Percentiles rank a stretch among this genome's conserved stretches.
These are phyloP conservation scores for Podospora tetraspora DNA, from an alignment of 495 filamentous ascomycete genomes.

Conservation along the genomic window DNA sequence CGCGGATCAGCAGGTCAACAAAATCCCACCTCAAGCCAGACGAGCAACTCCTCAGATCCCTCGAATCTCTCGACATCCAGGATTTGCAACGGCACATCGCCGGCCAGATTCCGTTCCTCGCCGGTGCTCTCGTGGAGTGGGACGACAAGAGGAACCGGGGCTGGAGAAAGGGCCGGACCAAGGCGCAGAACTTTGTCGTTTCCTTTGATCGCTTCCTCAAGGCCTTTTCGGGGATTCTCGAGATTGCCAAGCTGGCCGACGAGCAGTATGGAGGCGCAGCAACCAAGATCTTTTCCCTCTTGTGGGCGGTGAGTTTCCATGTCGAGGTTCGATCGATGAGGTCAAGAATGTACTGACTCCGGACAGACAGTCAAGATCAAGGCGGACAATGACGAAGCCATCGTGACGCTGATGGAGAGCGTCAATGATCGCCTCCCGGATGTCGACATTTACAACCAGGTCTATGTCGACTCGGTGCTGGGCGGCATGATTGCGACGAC, in stretches of 20 bases:
- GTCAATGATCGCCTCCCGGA: constrained; percentile 6
- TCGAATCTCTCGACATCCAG: neutral
- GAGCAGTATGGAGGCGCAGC: constrained; percentile 6
- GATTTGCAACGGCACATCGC: constrained; percentile 2
- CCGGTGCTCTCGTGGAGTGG: neutral
- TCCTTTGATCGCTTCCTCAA: constrained; percentile 5
- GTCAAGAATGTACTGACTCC: neutral
- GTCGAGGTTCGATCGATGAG: no score
- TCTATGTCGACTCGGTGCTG: constrained; percentile 4
- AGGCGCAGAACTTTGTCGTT: constrained; percentile 1
- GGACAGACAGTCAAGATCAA: constrained; percentile 7
- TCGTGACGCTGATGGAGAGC: neutral
- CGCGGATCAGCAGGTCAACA: constrained; percentile 1
- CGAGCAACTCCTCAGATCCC: neutral
- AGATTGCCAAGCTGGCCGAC: constrained; percentile 6
- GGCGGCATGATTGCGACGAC: constrained; percentile 3
- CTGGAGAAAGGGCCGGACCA: neutral
- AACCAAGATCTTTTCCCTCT: constrained; percentile 6
- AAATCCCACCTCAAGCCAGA: neutral
- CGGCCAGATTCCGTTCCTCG: neutral
- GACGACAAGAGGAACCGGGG: constrained; percentile 6
- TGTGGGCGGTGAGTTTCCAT: neutral
- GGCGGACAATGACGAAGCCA: constrained; percentile 9
- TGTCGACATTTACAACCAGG: constrained; percentile 7
- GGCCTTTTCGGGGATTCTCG: constrained; percentile 7